Base-by-base conservation (phyloP, 2,329 filamentous ascomycete species). In the Colletotrichum eremochloae region DNA sequence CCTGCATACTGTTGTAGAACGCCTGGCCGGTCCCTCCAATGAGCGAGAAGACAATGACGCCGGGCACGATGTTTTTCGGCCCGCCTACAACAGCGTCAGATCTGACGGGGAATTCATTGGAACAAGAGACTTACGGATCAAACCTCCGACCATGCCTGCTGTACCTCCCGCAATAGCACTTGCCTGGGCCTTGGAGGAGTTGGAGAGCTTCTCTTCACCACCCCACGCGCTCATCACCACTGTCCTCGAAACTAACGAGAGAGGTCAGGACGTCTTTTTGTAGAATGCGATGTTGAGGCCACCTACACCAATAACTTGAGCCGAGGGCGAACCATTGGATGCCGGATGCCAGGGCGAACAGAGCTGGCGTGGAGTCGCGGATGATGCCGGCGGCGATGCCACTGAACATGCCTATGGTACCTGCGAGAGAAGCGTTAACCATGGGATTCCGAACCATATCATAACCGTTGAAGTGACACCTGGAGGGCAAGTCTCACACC, bases 301-400 rank as follows among this genome's bases (percentile, higher is more conserved):
- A 82, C 89, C 78, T 85, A 91, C 92, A 91, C 87, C 91, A 96
- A 79, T 92, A 98, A 20, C 90, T 93, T 58, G 88, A 90, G 46
- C 94, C 94, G 50, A 97, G 87, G 53, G 89, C 87, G 81, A 94
- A 94, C 89, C 94, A 97, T 82, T 97, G 94, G 52, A 94, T 85
- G 24, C 94, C 93, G 31, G 92, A 91, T 48, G 91, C 87, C 15
- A 92, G 76, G 0, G 94, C 92, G 82, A 94, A 96, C 8, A 96
- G 82, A 2, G 90, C 86, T 5, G 93, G 91, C 18, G 88, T 89
- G 31, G 85, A 86, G 24, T 92, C 92, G 70, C 90, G 88, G 60
- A 95, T 81, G 58, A 97, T 92, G 38, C 94, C 95, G 46, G 88
- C 87, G 62, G 92, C 88, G 63, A 92, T 91, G 46, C 92, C 93